A percentile compares a stretch with the other conserved stretches of the same genome.
Conservation (phyloP, 768 basidiomycete genomes). For the Mrakia blollopis region DNA sequence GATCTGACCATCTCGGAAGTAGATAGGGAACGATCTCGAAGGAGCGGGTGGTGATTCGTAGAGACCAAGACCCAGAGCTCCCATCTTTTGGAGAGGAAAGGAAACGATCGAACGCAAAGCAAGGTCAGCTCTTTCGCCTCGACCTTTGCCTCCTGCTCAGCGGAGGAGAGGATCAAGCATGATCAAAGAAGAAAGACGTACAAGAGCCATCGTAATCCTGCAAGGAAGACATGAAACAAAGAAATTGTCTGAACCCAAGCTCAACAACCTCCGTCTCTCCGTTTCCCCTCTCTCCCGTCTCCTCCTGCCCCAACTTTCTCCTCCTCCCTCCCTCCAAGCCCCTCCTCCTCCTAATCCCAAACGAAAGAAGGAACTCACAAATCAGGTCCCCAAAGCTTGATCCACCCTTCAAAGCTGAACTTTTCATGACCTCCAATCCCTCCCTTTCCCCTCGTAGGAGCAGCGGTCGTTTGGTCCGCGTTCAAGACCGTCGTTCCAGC, state of each 20-base stretch:
- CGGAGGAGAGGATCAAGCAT: not conserved
- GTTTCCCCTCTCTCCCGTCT: not conserved
- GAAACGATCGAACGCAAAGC: not conserved
- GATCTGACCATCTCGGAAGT: constrained; percentile 51
- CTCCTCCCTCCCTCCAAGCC: not conserved
- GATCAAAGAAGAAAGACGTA: too few species aligned
- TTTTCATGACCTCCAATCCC: constrained; percentile 21
- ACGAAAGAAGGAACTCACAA: constrained; percentile 3
- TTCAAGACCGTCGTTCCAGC: not conserved
- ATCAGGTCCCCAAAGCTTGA: constrained; percentile 26
- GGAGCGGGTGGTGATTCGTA: constrained; percentile 45
- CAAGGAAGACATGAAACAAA: not conserved
- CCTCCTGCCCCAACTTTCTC: not conserved
- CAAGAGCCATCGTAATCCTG: not conserved
- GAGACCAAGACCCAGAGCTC: constrained; percentile 32
- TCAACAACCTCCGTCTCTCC: not conserved
- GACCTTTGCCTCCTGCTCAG: not conserved
- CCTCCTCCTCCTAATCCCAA: not conserved
- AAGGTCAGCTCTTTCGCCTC: not conserved
- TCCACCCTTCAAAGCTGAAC: constrained; percentile 9
- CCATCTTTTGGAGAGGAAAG: not conserved
- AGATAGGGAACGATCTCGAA: constrained; percentile 49
- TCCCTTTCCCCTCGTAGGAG: constrained; percentile 13
- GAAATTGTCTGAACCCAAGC: not conserved
- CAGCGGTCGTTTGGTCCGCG: not conserved